Evolutionary conservation across 1,139 yeast genomes (phyloP).

Genomic region (Blastobotrys niveus): DNA sequence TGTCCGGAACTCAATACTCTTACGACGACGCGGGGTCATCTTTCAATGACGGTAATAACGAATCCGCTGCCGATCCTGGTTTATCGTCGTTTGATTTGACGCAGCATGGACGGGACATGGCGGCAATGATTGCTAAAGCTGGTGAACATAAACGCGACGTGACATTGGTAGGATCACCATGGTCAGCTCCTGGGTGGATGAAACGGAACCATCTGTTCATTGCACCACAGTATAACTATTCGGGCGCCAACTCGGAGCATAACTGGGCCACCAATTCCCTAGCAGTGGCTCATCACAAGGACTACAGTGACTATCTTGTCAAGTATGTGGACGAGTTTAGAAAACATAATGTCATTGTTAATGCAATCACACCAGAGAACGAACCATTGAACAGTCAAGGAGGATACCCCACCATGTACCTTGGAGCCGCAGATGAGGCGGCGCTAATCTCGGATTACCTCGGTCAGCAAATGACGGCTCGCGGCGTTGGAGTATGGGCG

Average conservation of each 20-base stretch:
- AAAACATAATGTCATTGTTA: conserved; percentile 9
- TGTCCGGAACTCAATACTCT: conserved; percentile 7
- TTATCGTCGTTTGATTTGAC: conserved; percentile 10
- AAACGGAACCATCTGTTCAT: conserved; percentile 14
- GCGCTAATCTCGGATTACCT: conserved; percentile 10
- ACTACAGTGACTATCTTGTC: conserved; percentile 13
- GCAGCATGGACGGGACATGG: conserved; percentile 13
- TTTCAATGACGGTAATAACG: conserved; percentile 11
- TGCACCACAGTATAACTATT: neutral
- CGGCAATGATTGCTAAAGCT: conserved; percentile 13
- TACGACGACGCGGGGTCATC: conserved; percentile 6
- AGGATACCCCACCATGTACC: conserved; percentile 15
- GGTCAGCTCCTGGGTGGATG: conserved; percentile 23
- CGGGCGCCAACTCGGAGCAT: neutral
- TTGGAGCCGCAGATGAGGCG: conserved; percentile 10
- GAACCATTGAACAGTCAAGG: conserved; percentile 16
- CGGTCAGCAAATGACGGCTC: conserved; percentile 10
- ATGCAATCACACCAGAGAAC: conserved; percentile 16
- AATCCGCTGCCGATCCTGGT: conserved; percentile 6
- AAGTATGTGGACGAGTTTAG: conserved; percentile 15
- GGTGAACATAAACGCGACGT: conserved; percentile 16
- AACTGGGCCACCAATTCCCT: conserved; percentile 8
- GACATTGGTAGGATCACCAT: conserved; percentile 17
- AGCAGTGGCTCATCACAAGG: neutral
- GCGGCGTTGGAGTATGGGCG: conserved; percentile 13